Percentiles rank a stretch among this genome's conserved stretches.
These are phyloP conservation scores for Cercospora sojina DNA, from an alignment of 2,329 filamentous ascomycete species.

Conservation along the genomic window DNA sequence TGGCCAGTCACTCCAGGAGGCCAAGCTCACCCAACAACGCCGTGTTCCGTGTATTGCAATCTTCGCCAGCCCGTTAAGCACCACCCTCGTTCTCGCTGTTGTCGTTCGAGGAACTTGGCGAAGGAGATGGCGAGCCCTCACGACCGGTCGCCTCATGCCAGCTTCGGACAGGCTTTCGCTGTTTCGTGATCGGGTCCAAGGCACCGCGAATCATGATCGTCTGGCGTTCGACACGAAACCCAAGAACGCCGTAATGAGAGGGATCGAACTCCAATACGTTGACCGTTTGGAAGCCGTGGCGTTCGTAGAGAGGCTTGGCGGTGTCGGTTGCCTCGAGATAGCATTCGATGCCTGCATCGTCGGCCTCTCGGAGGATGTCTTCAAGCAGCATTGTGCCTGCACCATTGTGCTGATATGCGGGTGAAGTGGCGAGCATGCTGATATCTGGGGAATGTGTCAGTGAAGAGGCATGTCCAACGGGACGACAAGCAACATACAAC, in stretches of 20 bases:
- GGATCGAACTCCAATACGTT: constrained; percentile 37
- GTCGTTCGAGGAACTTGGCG: background rate
- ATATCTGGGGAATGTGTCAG: constrained; percentile 29
- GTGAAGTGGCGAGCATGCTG: constrained; percentile 43
- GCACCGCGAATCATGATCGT: constrained; percentile 38
- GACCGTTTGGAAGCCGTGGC: constrained; percentile 36
- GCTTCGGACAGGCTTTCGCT: constrained; percentile 24
- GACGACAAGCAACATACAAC: constrained; percentile 26
- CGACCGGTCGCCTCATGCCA: constrained; percentile 23
- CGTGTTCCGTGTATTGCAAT: background rate
- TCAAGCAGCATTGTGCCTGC: constrained; percentile 44
- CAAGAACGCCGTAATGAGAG: constrained; percentile 30
- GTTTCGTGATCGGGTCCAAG: constrained; percentile 16
- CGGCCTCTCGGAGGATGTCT: constrained; percentile 44
- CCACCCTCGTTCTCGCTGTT: background rate
- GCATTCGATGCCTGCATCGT: constrained; percentile 40
- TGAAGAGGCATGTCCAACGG: background rate
- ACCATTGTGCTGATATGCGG: constrained; percentile 44
- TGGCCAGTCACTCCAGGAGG: background rate
- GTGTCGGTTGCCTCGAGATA: constrained; percentile 46
- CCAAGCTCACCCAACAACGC: background rate
- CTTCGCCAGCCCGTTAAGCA: background rate
- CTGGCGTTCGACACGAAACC: constrained; percentile 33
- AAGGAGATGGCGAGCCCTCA: constrained; percentile 4
- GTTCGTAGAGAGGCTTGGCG: constrained; percentile 37